These are phyloP conservation scores for Astrothelium subdiscretum DNA, from an alignment of 495 filamentous ascomycete species.

Conservation along the genomic window DNA sequence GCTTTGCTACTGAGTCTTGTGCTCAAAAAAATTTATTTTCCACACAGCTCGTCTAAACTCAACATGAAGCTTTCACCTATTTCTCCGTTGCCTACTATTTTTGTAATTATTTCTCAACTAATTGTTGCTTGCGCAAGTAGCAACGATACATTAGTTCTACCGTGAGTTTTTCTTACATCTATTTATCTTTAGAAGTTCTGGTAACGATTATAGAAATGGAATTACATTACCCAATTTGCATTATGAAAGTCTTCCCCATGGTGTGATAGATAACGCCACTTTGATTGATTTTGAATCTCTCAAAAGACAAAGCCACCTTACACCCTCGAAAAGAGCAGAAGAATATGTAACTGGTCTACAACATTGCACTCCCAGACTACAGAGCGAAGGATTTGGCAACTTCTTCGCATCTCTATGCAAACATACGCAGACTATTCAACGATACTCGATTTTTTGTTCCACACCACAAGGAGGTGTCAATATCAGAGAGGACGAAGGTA, in stretches of 20 bases:
- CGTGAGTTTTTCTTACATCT: background rate
- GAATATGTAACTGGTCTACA: background rate
- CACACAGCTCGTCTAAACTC: background rate
- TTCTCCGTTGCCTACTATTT: background rate
- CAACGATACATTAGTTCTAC: background rate
- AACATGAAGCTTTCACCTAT: background rate
- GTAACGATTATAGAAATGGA: background rate
- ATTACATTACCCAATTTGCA: background rate
- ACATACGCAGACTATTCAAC: background rate
- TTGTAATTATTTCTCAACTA: background rate
- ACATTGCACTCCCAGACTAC: background rate
- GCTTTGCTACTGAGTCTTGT: background rate
- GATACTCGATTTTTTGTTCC: background rate
- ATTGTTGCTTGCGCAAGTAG: background rate
- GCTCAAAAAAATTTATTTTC: background rate
- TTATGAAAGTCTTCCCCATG: background rate
- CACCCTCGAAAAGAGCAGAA: background rate
- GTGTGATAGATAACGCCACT: background rate
- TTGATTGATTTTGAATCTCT: background rate
- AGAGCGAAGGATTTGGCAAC: background rate
- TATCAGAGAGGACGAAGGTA: background rate
- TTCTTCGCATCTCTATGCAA: background rate
- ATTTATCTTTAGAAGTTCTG: background rate
- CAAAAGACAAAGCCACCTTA: background rate
- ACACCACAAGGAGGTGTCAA: background rate